A percentile compares a stretch with the other conserved stretches of the same genome.
These are phyloP conservation scores for Talaromyces wortmannii DNA, from an alignment of 495 filamentous ascomycete genomes.

Conservation along the genomic window DNA sequence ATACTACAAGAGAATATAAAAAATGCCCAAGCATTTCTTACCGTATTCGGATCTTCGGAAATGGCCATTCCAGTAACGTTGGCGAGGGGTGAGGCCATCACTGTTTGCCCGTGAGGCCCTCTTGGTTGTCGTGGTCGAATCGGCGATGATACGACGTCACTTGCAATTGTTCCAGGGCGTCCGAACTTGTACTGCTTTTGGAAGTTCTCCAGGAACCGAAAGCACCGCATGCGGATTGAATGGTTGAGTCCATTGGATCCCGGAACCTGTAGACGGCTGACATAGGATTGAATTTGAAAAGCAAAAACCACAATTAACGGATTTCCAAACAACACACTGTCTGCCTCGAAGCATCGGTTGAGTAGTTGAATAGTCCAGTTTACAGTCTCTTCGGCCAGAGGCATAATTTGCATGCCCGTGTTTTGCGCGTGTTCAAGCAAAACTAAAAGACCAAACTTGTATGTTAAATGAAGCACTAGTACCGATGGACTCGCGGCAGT, in stretches of 20 bases:
- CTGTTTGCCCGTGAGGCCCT: no score
- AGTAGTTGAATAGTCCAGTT: conserved; percentile 9
- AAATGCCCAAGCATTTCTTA: no score
- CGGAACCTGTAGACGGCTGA: neutral
- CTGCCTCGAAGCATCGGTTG: conserved; percentile 10
- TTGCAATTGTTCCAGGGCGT: neutral
- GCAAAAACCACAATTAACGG: conserved; percentile 14
- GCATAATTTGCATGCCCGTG: neutral
- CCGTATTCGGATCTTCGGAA: no score
- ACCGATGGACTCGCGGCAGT: conserved; percentile 8
- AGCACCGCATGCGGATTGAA: neutral
- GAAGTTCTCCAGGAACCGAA: neutral
- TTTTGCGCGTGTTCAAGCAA: conserved; percentile 7
- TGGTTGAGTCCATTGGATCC: neutral
- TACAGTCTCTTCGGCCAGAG: conserved; percentile 2
- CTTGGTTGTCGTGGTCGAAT: no score
- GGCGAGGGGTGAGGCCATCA: no score
- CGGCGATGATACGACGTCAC: neutral
- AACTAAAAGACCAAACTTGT: conserved; percentile 5
- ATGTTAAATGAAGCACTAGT: conserved; percentile 14
- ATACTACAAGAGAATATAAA: no score
- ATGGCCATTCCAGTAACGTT: no score
- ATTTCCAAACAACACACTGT: conserved; percentile 3
- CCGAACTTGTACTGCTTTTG: neutral
- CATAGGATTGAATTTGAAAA: conserved; percentile 5